Percentiles rank a stretch among this genome's conserved stretches.
These are phyloP conservation scores for Vaccinium corymbosum DNA, from an alignment of 148 eudicot species.

Conservation along the genomic window DNA sequence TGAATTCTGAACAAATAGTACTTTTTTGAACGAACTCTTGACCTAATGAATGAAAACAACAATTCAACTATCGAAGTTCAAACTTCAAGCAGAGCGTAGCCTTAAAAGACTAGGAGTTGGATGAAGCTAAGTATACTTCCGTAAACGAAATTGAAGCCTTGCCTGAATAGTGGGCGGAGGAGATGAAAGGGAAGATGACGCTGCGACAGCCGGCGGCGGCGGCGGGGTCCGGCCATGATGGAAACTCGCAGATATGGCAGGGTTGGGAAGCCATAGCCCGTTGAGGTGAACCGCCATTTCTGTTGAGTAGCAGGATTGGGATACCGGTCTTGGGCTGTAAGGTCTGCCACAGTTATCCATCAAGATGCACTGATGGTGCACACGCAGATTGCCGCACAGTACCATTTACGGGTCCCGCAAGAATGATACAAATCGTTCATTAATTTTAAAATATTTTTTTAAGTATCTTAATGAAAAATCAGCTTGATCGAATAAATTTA, in stretches of 20 bases:
- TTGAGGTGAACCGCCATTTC: constrained; percentile 44
- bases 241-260: constrained; percentile 7
- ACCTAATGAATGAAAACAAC: not conserved
- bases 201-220: constrained; percentile 18
- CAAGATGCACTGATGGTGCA: too few relatives aligned
- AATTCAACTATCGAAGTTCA: not conserved
- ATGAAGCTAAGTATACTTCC: not conserved
- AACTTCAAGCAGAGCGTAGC: not conserved
- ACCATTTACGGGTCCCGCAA: too few relatives aligned
- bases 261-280: constrained; percentile 30
- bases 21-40: not conserved
- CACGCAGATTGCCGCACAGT: too few relatives aligned
- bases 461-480: too few relatives aligned
- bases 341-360: too few relatives aligned
- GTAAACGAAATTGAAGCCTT: not conserved
- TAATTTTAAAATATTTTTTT: too few relatives aligned
- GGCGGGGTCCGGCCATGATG: constrained; percentile 20
- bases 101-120: not conserved
- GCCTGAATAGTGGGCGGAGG: constrained; percentile 69
- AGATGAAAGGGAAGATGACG: constrained; percentile 28
- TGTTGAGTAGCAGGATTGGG: not conserved
- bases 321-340: not conserved
- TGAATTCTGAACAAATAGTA: not conserved
- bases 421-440: too few relatives aligned
- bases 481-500: too few relatives aligned